Conservation (phyloP, 2,329 filamentous ascomycete genomes). For the Botrytis fabae region DNA sequence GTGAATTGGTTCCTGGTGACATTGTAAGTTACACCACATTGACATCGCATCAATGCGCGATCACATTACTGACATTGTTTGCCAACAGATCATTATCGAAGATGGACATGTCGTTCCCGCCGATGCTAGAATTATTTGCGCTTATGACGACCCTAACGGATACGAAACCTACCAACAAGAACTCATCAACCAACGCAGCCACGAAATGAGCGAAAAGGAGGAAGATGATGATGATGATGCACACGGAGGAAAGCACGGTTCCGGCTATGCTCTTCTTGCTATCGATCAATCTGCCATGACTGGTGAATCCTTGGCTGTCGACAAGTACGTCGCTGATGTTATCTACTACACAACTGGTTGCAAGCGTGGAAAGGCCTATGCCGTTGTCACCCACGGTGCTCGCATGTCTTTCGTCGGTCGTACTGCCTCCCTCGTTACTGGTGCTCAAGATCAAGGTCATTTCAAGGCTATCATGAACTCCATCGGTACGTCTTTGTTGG, state of each 20-base stretch:
- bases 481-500: constrained; percentile 71
- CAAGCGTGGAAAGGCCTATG: constrained; percentile 77
- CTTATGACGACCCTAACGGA: constrained; percentile 67
- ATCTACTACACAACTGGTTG: constrained; percentile 80
- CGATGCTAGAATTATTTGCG: constrained; percentile 71
- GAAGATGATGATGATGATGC: constrained; percentile 56
- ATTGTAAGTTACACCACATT: constrained; percentile 54
- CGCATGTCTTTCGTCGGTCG: constrained; percentile 75
- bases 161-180: constrained; percentile 68
- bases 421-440: constrained; percentile 72
- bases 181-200: constrained; percentile 59
- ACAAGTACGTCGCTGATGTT: constrained; percentile 75
- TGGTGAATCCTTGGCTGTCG: constrained; percentile 75
- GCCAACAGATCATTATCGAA: constrained; percentile 62
- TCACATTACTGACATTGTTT: neutral
- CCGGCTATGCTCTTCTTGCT: constrained; percentile 66
- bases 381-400: constrained; percentile 65
- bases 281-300: constrained; percentile 80
- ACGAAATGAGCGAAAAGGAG: constrained; percentile 57
- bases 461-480: constrained; percentile 85
- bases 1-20: constrained; percentile 74
- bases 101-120: constrained; percentile 71
- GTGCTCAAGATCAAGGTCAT: constrained; percentile 73
- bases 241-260: constrained; percentile 53
- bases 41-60: neutral